Evolutionary conservation across 139 green algal species (phyloP).

Genomic region (Tetraselmis chui): DNA sequence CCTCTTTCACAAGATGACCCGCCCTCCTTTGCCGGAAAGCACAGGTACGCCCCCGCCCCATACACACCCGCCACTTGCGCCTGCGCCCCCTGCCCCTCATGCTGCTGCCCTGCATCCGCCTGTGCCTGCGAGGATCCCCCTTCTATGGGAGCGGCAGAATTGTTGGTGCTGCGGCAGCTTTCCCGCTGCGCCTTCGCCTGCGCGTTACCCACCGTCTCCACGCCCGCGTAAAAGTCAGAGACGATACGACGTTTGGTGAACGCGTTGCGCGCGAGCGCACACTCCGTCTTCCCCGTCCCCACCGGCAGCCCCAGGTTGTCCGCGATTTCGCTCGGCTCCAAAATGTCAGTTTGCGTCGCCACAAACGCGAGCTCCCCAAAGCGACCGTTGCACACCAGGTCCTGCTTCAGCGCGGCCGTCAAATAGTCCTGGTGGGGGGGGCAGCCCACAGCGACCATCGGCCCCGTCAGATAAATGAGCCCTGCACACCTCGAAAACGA

Average conservation of each 20-base stretch:
- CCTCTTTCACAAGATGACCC: neutral
- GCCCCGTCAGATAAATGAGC: no score
- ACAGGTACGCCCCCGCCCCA: neutral
- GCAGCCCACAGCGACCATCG: no score
- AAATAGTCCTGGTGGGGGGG: neutral
- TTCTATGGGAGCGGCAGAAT: no score
- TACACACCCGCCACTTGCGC: neutral
- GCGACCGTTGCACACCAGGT: neutral
- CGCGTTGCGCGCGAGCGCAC: slow-evolving; percentile 2
- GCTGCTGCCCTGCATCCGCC: neutral
- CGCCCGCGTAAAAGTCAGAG: neutral
- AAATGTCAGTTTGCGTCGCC: slow-evolving; percentile 2
- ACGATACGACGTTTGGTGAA: neutral
- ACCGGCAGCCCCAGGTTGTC: slow-evolving; percentile 1
- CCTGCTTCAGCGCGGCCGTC: neutral
- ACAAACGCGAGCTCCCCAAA: slow-evolving; percentile 2
- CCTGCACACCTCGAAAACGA: no score
- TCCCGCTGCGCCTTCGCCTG: neutral
- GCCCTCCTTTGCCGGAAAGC: neutral
- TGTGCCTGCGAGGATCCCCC: no score
- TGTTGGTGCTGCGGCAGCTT: no score
- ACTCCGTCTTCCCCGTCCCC: neutral
- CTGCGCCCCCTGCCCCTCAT: neutral
- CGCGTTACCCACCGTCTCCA: neutral
- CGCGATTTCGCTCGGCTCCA: neutral